Evolutionary conservation across 495 filamentous ascomycete species (phyloP).

Genomic region (Penicillium turbatum): DNA sequence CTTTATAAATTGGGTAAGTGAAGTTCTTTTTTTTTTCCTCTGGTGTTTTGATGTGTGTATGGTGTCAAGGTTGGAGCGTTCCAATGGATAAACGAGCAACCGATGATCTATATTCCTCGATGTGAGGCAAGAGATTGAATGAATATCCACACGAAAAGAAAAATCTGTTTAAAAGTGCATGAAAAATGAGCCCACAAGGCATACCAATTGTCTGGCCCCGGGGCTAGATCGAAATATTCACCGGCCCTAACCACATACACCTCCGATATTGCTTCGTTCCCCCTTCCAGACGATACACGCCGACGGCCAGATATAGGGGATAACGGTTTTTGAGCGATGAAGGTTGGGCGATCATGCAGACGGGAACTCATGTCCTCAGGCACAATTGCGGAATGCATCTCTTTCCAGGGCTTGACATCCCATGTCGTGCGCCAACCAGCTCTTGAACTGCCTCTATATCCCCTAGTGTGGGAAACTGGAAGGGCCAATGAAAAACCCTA

Average conservation of each 20-base stretch:
- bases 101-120: background rate
- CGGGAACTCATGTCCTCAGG: conserved; percentile 13
- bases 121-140: background rate
- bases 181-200: background rate
- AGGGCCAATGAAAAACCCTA: conserved; percentile 19
- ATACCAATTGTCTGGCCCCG: background rate
- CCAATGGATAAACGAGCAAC: conserved; percentile 1
- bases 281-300: background rate
- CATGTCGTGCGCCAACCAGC: background rate
- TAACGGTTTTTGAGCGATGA: background rate
- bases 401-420: background rate
- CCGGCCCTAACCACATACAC: background rate
- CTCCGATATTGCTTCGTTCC: background rate
- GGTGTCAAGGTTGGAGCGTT: conserved; percentile 6
- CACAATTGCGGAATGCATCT: conserved; percentile 17
- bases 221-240: background rate
- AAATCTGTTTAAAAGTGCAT: background rate
- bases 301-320: background rate
- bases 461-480: background rate
- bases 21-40: conserved; percentile 11
- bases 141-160: background rate
- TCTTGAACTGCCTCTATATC: conserved; percentile 12
- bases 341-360: background rate
- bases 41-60: conserved; percentile 12
- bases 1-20: conserved; percentile 35